Evolutionary conservation across 768 basidiomycete species (phyloP), one percentile per base, ranked within the genome.

Genomic region (Podaxis rugospora): DNA sequence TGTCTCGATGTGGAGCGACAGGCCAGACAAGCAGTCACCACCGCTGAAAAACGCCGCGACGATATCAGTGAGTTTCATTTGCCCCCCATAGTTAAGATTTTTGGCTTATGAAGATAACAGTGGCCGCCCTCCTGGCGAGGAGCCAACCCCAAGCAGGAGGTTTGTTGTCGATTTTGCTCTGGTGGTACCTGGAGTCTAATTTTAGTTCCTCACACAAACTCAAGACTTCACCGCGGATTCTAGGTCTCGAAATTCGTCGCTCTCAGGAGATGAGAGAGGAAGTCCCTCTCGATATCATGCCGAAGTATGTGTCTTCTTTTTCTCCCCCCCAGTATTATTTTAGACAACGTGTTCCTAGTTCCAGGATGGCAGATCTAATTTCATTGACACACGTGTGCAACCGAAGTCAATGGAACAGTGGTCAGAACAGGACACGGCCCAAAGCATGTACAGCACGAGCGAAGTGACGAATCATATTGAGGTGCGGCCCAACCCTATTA

Each of bases 1-100:
- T 88, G 84, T 71, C 75, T 90, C 16, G 88, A 90, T 66, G 74
- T 82, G 10, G 89, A 91, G 68, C 76, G 78, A 46, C 85, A 85
- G 69, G 88, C 88, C 51, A 78, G 84, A 66, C 82, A 84, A 65
- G 84, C 86, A 62, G 84, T 90, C 10, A 71, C 71, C 5, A 75
- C 83, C 58, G 85, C 86, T 56, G 89, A 90, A 66, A 87, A 86
- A 70, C 83, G 86, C 51, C 81, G 87, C 64, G 89, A 90, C 66
- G 86, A 87, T 60, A 79, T 83, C 68, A 81, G 83, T 83, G 65
- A 49, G 57, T 63, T 37, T 40, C 60, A 36, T 46, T 55, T 27
- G 52, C 37, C 55, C 52, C 64, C 55, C 53, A 49, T 58, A 46
- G 21, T 63, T 67, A 65, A 67, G 57, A 61, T 55, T 62, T 59